Percentiles rank a stretch among this genome's conserved stretches.
Evolutionary conservation across 192 early-diverging fungal genomes (phyloP).

Genomic region (Entrophospora sp.): DNA sequence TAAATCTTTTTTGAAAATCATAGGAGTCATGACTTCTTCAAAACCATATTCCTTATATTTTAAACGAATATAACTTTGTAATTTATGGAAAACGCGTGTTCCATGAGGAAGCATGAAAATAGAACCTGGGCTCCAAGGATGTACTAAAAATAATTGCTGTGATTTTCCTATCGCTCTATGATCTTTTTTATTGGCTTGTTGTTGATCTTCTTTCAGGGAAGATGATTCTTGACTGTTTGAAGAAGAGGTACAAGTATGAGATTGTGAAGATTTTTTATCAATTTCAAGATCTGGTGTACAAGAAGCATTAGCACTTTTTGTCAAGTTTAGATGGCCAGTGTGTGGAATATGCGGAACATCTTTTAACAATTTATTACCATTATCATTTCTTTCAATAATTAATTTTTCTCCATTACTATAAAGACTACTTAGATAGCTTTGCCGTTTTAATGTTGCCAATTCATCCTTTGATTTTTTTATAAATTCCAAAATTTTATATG

Average conservation of each 20-base stretch:
- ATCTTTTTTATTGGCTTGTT: constrained; percentile 51
- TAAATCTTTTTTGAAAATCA: constrained; percentile 84
- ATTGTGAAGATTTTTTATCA: constrained; percentile 40
- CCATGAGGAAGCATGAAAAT: constrained; percentile 70
- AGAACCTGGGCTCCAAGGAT: constrained; percentile 60
- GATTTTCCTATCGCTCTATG: constrained; percentile 62
- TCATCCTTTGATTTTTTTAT: constrained; percentile 56
- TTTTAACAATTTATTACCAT: too few relatives aligned
- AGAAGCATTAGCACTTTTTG: constrained; percentile 51
- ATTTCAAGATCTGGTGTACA: constrained; percentile 40
- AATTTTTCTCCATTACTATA: constrained; percentile 61
- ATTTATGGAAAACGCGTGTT: constrained; percentile 69
- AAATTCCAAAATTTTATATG: constrained; percentile 41
- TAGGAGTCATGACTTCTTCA: constrained; percentile 84
- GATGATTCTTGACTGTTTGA: constrained; percentile 27
- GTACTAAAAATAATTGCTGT: constrained; percentile 64
- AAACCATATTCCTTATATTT: constrained; percentile 74
- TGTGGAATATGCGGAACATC: constrained; percentile 71
- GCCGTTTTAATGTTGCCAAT: constrained; percentile 65
- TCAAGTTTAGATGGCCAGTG: constrained; percentile 50
- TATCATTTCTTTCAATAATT: constrained; percentile 48
- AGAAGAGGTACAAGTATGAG: constrained; percentile 63
- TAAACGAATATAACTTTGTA: constrained; percentile 63
- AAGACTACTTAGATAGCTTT: constrained; percentile 66
- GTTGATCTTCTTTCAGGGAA: constrained; percentile 30